phyloP scores from a whole-genome alignment of 2,329 filamentous ascomycete species.

The Aspergillus fumigatus region DNA sequence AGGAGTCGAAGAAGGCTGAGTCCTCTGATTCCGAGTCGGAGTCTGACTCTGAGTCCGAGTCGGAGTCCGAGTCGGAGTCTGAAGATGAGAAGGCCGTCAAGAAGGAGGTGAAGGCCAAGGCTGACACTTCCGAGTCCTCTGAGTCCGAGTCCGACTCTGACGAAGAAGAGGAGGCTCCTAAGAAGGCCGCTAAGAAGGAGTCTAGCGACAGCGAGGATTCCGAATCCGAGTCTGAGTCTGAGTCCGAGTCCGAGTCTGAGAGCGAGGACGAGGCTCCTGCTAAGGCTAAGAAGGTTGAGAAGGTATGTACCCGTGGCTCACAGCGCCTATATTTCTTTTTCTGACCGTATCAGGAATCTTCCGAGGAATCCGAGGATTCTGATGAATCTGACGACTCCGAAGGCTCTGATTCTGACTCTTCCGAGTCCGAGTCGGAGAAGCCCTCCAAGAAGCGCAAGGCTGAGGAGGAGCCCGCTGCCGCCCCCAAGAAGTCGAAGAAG shows the following conservation, averaged over 20 bases:
- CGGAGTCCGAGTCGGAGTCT: conserved; percentile 24
- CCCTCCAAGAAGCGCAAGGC: conserved; percentile 48
- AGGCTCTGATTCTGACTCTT: conserved; percentile 26
- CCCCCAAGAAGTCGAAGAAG: conserved; percentile 68
- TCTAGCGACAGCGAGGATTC: conserved; percentile 25
- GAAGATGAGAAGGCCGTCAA: conserved; percentile 36
- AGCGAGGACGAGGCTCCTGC: conserved; percentile 21
- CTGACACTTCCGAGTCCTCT: conserved; percentile 8
- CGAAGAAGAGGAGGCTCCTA: conserved; percentile 15
- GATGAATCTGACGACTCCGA: conserved; percentile 16
- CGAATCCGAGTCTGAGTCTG: conserved; percentile 28
- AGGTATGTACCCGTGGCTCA: conserved; percentile 16
- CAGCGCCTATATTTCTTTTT: not conserved
- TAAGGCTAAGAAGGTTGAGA: conserved; percentile 25
- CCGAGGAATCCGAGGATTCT: conserved; percentile 8
- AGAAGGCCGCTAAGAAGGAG: conserved; percentile 23
- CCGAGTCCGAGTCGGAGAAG: conserved; percentile 29
- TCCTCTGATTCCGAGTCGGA: conserved; percentile 20
- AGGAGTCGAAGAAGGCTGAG: conserved; percentile 23
- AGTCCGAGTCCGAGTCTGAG: conserved; percentile 28
- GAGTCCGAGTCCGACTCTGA: conserved; percentile 16
- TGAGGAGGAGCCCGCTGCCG: conserved; percentile 38
- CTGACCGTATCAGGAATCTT: conserved; percentile 11
- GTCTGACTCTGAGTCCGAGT: conserved; percentile 20
- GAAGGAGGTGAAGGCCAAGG: conserved; percentile 29